Base-by-base conservation (phyloP, 164 flowering plant species). In the Litsea cubeba region DNA sequence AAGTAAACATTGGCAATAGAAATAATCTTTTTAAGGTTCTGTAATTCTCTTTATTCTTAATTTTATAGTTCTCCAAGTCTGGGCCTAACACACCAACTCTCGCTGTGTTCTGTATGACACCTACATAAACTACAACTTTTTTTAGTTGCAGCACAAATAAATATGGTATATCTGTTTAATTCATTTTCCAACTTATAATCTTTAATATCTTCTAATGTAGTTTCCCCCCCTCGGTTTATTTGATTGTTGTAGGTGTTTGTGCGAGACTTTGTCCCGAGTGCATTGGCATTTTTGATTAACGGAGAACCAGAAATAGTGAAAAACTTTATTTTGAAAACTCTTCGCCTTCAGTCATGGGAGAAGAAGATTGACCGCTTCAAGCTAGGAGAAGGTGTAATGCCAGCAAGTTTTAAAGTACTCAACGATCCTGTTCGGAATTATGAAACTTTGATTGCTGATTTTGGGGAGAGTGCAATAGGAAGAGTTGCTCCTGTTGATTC, bases 401-500 rank as follows among this genome's bases (percentile, higher is more conserved):
- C 98, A 2, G 98, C 96, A 32, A 93, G 96, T 83, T 93, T 93
- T 74, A 93, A 91, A 78, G 98, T 93, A 51, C 83, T 83, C 22
- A 92, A 89, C 80, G 96, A 93, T 68, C 90, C 90, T 50, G 80
- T 83, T 49, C 80, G 87, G 71, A 87, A 91, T 74, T 25, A 62
- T 64, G 98, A 93, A 69, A 89, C 92, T 15, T 66, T 93, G 49
- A 80, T 86, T 3, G 91, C 98, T 7, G 96, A 93, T 82, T 93
- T 93, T 80, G 98, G 96, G 69, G 93, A 89, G 81, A 88, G 87
- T 79, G 93, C 97, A 69, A 91, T 92, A 73, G 95, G 97, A 78
- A 89, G 97, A 83, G 97, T 91, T 58, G 95, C 97, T 35, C 95
- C 94, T 18, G 88, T 93, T 80, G 97, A 93, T 82, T 93, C 97